Conservation (phyloP, 2,329 filamentous ascomycete genomes). For the Myriosclerotinia duriaeana region DNA sequence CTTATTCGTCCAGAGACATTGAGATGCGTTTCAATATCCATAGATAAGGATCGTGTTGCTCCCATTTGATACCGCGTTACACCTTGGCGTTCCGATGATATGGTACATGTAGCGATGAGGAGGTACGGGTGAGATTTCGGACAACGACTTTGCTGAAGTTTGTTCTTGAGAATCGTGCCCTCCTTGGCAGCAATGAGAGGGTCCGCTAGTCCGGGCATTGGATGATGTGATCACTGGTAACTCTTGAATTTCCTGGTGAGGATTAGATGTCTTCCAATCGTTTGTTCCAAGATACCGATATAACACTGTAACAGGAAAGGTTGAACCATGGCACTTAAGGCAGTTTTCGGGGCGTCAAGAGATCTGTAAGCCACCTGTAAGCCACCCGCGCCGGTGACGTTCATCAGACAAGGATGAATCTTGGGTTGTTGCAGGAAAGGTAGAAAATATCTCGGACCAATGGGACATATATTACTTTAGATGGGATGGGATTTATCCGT, state of each 20-base stretch:
- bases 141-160: neutral
- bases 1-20: neutral
- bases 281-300: too few species aligned
- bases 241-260: neutral
- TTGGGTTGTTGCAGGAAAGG: neutral
- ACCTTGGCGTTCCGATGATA: neutral
- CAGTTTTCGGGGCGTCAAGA: neutral
- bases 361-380: too few species aligned
- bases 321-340: too few species aligned
- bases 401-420: neutral
- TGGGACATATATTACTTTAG: neutral
- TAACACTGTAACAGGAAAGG: too few species aligned
- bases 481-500: neutral
- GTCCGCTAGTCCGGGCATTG: neutral
- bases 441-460: neutral
- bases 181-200: slow-evolving; percentile 12
- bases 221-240: slow-evolving; percentile 1
- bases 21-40: neutral
- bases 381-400: neutral
- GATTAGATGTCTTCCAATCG: neutral
- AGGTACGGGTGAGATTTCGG: slow-evolving; percentile 3
- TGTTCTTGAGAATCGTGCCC: neutral
- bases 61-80: neutral
- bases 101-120: neutral
- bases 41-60: slow-evolving; percentile 10